Percentiles rank a stretch among this genome's conserved stretches.
phyloP scores from a whole-genome alignment of 306 rosid genomes.

The Quercus rubra region DNA sequence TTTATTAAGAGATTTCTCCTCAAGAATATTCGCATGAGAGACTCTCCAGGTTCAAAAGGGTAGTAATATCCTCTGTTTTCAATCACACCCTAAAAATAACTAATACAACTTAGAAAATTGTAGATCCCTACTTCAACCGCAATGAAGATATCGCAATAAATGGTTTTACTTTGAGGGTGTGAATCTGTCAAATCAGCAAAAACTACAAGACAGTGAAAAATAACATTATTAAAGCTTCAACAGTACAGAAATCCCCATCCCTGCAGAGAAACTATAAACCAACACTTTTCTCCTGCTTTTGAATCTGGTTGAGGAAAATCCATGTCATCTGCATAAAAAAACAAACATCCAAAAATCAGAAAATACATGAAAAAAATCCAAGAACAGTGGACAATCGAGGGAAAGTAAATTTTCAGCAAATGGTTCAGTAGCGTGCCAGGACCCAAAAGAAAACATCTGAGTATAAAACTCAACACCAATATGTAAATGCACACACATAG shows the following conservation, averaged over 20 bases:
- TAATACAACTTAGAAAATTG: constrained; percentile 24
- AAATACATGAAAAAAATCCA: not conserved
- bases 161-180: constrained; percentile 19
- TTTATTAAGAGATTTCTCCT: constrained; percentile 19
- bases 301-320: constrained; percentile 95
- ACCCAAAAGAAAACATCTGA: not conserved
- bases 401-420: not conserved
- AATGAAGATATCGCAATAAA: constrained; percentile 27
- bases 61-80: constrained; percentile 23
- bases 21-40: constrained; percentile 9
- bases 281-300: constrained; percentile 51
- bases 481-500: not conserved
- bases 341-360: not conserved
- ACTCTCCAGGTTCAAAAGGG: constrained; percentile 23
- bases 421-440: not conserved
- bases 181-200: constrained; percentile 21
- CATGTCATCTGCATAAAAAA: constrained; percentile 77
- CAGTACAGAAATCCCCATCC: constrained; percentile 24
- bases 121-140: constrained; percentile 29
- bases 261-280: constrained; percentile 51
- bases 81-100: constrained; percentile 32
- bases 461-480: not conserved
- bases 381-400: not conserved
- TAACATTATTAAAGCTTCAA: constrained; percentile 44
- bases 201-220: constrained; percentile 41